phyloP scores from a whole-genome alignment of 2,329 filamentous ascomycete genomes.

The Colletotrichum sp. region DNA sequence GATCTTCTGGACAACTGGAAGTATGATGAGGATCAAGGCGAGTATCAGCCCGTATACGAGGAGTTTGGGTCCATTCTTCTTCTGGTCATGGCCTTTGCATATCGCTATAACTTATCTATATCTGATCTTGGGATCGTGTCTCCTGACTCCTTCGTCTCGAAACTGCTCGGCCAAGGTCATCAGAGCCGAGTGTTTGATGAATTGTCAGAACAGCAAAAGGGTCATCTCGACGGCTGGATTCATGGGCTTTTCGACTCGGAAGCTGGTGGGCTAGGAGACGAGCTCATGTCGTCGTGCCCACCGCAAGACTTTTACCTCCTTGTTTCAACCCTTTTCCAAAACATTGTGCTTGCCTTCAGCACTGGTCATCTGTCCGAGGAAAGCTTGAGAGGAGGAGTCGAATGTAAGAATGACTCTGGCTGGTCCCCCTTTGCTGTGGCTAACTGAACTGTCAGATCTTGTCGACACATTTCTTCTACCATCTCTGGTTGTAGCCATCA shows the following conservation, averaged over 20 bases:
- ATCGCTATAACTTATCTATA: constrained; percentile 72
- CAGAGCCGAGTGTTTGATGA: constrained; percentile 62
- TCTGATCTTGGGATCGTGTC: constrained; percentile 67
- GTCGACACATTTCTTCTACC: constrained; percentile 83
- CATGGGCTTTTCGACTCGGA: constrained; percentile 79
- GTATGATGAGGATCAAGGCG: constrained; percentile 83
- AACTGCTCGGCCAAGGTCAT: constrained; percentile 66
- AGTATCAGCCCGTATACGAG: constrained; percentile 86
- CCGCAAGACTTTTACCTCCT: constrained; percentile 84
- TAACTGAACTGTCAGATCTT: constrained; percentile 56
- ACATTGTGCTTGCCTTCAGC: constrained; percentile 75
- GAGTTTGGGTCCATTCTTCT: constrained; percentile 82
- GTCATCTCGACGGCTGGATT: constrained; percentile 76
- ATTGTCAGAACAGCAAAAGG: constrained; percentile 67
- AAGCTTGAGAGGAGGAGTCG: constrained; percentile 74
- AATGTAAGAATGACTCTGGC: constrained; percentile 59
- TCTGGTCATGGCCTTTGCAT: constrained; percentile 74
- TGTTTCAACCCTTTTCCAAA: constrained; percentile 77
- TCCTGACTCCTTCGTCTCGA: constrained; percentile 71
- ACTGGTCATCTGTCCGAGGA: constrained; percentile 70
- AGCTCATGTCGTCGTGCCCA: constrained; percentile 80
- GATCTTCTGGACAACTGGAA: constrained; percentile 79
- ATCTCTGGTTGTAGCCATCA: constrained; percentile 74
- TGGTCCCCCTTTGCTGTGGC: not conserved
- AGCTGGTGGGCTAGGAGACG: constrained; percentile 75